Conservation (phyloP, 331 rosid species). For the Acacia pycnantha region DNA sequence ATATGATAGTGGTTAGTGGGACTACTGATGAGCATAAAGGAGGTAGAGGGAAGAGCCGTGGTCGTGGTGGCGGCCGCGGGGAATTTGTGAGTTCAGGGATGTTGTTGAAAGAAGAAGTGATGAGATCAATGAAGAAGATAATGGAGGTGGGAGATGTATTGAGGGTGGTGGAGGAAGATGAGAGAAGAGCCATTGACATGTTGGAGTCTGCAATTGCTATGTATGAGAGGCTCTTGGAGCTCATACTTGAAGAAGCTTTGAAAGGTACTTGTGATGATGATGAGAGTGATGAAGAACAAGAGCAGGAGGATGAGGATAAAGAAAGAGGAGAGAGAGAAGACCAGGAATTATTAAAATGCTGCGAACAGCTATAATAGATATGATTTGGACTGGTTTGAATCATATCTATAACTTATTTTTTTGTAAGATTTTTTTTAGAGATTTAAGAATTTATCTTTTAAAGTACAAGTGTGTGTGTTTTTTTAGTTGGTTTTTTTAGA, state of each 20-base stretch:
- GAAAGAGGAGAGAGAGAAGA: slow-evolving; percentile 38
- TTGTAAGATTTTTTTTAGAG: not conserved
- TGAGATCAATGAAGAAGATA: slow-evolving; percentile 29
- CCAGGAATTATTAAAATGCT: not conserved
- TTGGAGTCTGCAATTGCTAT: slow-evolving; percentile 65
- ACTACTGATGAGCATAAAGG: not conserved
- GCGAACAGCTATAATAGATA: no score
- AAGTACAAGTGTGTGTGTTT: no score
- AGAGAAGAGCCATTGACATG: slow-evolving; percentile 54
- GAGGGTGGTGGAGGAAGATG: slow-evolving; percentile 37
- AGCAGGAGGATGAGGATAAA: slow-evolving; percentile 14
- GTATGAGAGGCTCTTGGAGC: slow-evolving; percentile 68
- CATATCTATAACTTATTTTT: not conserved
- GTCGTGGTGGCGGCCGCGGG: not conserved
- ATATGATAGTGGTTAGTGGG: slow-evolving; percentile 45
- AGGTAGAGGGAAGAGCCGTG: not conserved
- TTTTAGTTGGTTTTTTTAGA: no score
- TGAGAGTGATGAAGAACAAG: slow-evolving; percentile 9
- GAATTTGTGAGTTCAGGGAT: not conserved
- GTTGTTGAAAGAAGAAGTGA: slow-evolving; percentile 28
- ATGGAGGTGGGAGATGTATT: slow-evolving; percentile 33
- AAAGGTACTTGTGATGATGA: slow-evolving; percentile 7
- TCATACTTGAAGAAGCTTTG: slow-evolving; percentile 61
- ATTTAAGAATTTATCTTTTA: not conserved
- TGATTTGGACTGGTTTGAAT: not conserved